phyloP scores from a whole-genome alignment of 768 basidiomycete genomes.

The Rhodotorula diobovata region DNA sequence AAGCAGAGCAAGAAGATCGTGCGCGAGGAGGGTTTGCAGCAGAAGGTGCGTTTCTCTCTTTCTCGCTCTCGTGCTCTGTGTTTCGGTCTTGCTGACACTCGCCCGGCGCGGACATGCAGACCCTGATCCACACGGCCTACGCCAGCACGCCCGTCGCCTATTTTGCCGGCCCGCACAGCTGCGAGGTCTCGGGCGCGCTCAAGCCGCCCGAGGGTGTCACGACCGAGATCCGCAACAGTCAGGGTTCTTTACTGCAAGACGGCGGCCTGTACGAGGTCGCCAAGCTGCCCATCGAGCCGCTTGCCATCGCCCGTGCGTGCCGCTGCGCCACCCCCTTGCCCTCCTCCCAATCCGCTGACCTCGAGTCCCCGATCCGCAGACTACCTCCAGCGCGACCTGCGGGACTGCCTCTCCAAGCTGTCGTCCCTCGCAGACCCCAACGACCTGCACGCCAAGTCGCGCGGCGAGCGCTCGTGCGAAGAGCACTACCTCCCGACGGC shows the following conservation, averaged over 20 bases:
- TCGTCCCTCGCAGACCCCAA: constrained; percentile 27
- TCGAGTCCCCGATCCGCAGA: constrained; percentile 6
- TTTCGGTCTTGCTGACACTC: background rate
- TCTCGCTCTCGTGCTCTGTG: background rate
- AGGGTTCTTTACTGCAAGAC: constrained; percentile 13
- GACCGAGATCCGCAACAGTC: constrained; percentile 11
- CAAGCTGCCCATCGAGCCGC: constrained; percentile 28
- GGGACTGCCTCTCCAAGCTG: constrained; percentile 29
- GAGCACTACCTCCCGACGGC: constrained; percentile 31
- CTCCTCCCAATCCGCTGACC: background rate
- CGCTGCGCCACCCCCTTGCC: background rate
- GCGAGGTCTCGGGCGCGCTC: background rate
- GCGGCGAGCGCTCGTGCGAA: constrained; percentile 28
- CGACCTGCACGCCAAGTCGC: constrained; percentile 14
- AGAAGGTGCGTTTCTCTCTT: constrained; percentile 19
- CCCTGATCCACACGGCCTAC: constrained; percentile 31
- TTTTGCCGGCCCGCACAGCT: constrained; percentile 33
- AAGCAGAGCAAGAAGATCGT: constrained; percentile 14
- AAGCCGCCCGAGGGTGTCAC: background rate
- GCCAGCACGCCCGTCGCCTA: background rate
- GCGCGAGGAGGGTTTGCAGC: constrained; percentile 14
- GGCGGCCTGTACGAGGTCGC: constrained; percentile 13
- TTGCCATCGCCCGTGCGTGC: constrained; percentile 29
- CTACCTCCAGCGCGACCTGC: constrained; percentile 34
- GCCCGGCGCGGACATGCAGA: background rate